Conservation (phyloP, 306 rosid species). For the Lathyrus sativus region DNA sequence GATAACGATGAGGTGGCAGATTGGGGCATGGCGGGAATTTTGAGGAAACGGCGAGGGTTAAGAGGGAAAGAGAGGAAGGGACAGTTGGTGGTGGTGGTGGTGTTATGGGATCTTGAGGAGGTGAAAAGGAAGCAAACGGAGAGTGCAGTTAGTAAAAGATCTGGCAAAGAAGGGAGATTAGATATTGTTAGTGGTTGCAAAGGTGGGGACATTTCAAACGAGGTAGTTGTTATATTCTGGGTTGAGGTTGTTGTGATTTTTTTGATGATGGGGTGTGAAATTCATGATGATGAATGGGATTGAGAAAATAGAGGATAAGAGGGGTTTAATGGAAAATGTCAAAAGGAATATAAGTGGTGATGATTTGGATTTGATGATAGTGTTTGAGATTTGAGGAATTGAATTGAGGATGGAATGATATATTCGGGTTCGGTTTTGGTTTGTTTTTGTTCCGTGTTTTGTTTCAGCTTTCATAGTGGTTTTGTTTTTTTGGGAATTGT, state of each 20-base stretch:
- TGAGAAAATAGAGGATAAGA: neutral
- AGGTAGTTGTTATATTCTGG: neutral
- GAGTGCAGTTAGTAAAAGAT: constrained; percentile 65
- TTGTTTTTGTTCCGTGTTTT: neutral
- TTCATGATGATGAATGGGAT: constrained; percentile 37
- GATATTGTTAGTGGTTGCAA: constrained; percentile 42
- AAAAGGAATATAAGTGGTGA: constrained; percentile 26
- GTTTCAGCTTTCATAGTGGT: neutral
- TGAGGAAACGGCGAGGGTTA: constrained; percentile 62
- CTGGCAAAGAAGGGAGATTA: constrained; percentile 50
- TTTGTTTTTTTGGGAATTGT: neutral
- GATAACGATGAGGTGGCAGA: constrained; percentile 9
- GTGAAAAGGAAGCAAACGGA: constrained; percentile 68
- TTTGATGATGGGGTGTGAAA: neutral
- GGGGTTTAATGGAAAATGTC: neutral
- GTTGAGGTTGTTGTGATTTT: constrained; percentile 12
- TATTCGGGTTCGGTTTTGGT: neutral
- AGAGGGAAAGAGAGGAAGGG: constrained; percentile 47
- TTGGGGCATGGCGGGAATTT: constrained; percentile 71
- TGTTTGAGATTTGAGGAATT: constrained; percentile 7
- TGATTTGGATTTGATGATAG: constrained; percentile 1
- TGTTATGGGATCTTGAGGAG: constrained; percentile 43
- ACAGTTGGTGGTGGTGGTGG: constrained; percentile 36
- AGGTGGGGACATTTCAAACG: constrained; percentile 55
- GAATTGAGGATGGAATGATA: constrained; percentile 4